Evolutionary conservation across 2,329 filamentous ascomycete genomes (phyloP).

Genomic region (Elsinoe fawcettii): DNA sequence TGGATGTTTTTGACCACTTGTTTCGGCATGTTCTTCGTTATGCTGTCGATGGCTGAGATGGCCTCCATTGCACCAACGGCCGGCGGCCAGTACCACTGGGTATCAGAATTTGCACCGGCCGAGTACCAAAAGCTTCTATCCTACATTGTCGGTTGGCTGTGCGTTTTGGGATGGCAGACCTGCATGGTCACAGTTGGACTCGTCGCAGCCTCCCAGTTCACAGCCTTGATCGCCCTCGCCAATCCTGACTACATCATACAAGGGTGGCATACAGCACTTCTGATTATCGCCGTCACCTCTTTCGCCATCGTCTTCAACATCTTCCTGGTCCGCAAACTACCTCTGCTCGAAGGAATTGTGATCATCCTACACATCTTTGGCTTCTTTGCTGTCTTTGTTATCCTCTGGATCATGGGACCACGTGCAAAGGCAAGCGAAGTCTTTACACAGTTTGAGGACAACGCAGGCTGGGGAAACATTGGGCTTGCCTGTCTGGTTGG

Average conservation of each 20-base stretch:
- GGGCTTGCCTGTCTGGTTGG: conserved; percentile 17
- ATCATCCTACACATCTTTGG: conserved; percentile 28
- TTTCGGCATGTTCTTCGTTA: conserved; percentile 21
- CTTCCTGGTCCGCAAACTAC: conserved; percentile 25
- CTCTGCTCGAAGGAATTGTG: conserved; percentile 27
- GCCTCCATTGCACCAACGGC: conserved; percentile 26
- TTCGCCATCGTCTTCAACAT: conserved; percentile 27
- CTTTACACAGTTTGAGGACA: conserved; percentile 21
- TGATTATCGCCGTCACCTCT: conserved; percentile 33
- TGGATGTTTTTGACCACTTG: conserved; percentile 17
- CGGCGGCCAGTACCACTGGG: conserved; percentile 21
- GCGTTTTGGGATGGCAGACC: conserved; percentile 27
- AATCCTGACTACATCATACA: conserved; percentile 24
- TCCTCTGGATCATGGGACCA: conserved; percentile 24
- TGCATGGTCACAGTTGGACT: conserved; percentile 28
- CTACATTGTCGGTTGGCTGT: conserved; percentile 26
- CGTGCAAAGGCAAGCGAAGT: conserved; percentile 19
- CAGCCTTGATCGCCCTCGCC: conserved; percentile 31
- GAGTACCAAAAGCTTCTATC: conserved; percentile 20
- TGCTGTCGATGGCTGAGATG: conserved; percentile 31
- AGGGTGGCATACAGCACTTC: conserved; percentile 19
- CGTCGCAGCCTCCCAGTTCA: conserved; percentile 31
- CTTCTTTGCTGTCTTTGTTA: conserved; percentile 27
- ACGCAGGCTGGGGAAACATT: conserved; percentile 17
- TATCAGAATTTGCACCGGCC: conserved; percentile 18